Base-by-base conservation (phyloP, 805 yeast species). In the Saturnispora galanensis region DNA sequence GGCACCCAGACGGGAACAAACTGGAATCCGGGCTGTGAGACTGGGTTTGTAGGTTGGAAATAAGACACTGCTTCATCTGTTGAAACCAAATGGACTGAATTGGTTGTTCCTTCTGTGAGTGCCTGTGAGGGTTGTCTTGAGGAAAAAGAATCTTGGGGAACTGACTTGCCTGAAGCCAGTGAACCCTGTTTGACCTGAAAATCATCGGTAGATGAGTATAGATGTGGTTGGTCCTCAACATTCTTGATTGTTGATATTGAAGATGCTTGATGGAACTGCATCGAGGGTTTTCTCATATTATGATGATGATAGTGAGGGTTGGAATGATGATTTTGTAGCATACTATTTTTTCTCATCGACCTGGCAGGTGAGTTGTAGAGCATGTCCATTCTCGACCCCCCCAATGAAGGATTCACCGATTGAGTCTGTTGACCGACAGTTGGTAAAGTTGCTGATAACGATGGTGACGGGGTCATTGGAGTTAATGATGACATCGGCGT, bases 1-100 rank as follows among this genome's bases (percentile, higher is more conserved):
- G 87, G 83, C 0, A 79, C 59, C 89, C 90, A 83, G 12, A 73
- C 59, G 0, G 77, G 74, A 3, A 56, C 49, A 45, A 62, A 63
- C 39, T 55, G 54, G 41, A 61, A 58, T 12, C 50, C 46, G 1
- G 62, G 58, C 37, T 58, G 56, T 4, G 52, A 18, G 3, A 57
- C 38, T 1, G 54, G 47, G 15, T 43, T 55, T 15, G 44, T 26
- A 7, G 57, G 54, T 38, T 52, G 48, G 47, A 57, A 60, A 35
- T 54, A 56, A 2, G 60, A 48, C 15, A 47, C 48, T 17, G 60
- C 55, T 41, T 59, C 64, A 21, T 57, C 61, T 10, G 49, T 39
- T 2, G 58, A 43, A 3, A 62, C 52, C 12, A 59, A 31, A 38
- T 54, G 52, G 9, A 56, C 31, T 1, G 57, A 48, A 32, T 35